Conservation (phyloP, 2,329 filamentous ascomycete species). For the Scortechinia acanthostroma region DNA sequence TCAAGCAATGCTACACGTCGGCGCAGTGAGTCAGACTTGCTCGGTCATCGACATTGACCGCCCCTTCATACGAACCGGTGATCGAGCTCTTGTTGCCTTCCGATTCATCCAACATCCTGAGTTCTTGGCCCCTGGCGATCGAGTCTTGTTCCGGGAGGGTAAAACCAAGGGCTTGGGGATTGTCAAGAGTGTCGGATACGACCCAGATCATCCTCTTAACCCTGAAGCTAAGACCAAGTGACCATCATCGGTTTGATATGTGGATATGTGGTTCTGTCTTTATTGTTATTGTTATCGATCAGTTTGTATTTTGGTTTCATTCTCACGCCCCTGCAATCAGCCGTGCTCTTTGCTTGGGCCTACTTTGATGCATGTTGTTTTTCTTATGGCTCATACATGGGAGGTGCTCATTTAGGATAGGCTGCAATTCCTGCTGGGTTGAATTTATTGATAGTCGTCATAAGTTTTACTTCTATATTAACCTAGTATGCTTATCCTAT, state of each 20-base stretch:
- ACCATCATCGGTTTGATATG: neutral
- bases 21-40: slow-evolving; percentile 89
- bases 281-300: too few relatives aligned
- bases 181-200: slow-evolving; percentile 85
- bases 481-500: too few relatives aligned
- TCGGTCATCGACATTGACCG: slow-evolving; percentile 95
- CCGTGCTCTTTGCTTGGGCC: too few relatives aligned
- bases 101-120: slow-evolving; percentile 90
- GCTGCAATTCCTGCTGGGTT: too few relatives aligned
- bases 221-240: neutral
- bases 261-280: neutral
- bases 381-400: too few relatives aligned
- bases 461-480: too few relatives aligned
- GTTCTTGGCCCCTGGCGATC: slow-evolving; percentile 80
- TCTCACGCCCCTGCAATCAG: too few relatives aligned
- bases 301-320: too few relatives aligned
- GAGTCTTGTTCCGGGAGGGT: slow-evolving; percentile 87
- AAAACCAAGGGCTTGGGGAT: slow-evolving; percentile 92
- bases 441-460: too few relatives aligned
- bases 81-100: slow-evolving; percentile 90
- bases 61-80: slow-evolving; percentile 88
- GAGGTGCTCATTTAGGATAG: too few relatives aligned
- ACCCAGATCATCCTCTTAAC: slow-evolving; percentile 32
- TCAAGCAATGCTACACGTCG: slow-evolving; percentile 96
- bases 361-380: too few relatives aligned